Evolutionary conservation across 805 yeast genomes (phyloP).

Genomic region (Metschnikowia kunwiensis): DNA sequence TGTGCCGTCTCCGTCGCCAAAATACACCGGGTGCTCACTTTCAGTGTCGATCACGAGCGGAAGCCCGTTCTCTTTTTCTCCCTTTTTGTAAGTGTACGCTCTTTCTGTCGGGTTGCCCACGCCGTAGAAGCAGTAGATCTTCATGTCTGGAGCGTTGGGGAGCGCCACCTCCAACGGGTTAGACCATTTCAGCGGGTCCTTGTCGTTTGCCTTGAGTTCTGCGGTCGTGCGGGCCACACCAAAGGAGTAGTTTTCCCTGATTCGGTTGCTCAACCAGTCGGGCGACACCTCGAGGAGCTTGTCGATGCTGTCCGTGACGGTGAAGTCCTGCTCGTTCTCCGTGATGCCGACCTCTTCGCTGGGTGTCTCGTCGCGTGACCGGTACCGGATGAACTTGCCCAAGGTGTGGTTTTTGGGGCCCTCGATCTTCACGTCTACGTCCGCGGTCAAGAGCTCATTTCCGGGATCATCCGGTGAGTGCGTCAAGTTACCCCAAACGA

Average conservation of each 20-base stretch:
- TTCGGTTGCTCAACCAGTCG: conserved; percentile 67
- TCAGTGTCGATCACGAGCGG: conserved; percentile 71
- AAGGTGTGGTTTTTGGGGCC: conserved; percentile 42
- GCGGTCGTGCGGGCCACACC: conserved; percentile 63
- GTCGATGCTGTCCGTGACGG: conserved; percentile 67
- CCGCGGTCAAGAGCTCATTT: conserved; percentile 23
- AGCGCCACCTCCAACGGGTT: conserved; percentile 90
- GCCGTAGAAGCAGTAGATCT: conserved; percentile 86
- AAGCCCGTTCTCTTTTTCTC: conserved; percentile 50
- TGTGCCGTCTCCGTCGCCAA: conserved; percentile 97
- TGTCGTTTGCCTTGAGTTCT: conserved; percentile 63
- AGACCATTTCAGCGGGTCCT: conserved; percentile 81
- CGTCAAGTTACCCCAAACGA: conserved; percentile 77
- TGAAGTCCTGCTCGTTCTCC: conserved; percentile 42
- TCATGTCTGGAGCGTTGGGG: conserved; percentile 92
- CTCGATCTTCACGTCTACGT: conserved; percentile 18
- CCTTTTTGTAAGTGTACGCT: conserved; percentile 77
- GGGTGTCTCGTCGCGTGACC: conserved; percentile 38
- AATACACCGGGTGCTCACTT: conserved; percentile 59
- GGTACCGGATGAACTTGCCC: conserved; percentile 74
- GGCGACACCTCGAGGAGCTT: conserved; percentile 65
- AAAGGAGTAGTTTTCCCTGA: conserved; percentile 67
- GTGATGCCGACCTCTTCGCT: conserved; percentile 14
- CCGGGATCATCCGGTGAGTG: conserved; percentile 70
- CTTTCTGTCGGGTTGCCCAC: conserved; percentile 97